Conservation (phyloP, 2,329 filamentous ascomycete genomes). For the Fusarium goolgardi region DNA sequence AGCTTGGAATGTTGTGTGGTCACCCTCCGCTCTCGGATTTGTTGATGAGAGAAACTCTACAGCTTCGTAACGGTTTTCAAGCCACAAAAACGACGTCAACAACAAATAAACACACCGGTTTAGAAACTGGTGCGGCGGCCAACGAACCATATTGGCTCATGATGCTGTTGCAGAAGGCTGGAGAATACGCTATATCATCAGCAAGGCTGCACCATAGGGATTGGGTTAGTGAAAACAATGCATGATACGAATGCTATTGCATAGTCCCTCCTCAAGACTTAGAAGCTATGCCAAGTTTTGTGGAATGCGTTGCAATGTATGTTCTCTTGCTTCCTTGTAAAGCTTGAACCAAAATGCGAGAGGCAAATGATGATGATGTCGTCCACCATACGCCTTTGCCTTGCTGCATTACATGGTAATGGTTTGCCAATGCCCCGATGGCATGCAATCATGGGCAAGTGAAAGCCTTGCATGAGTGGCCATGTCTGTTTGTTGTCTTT, state of each 20-base stretch:
- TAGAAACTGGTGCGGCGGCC: conserved; percentile 24
- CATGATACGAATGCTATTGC: conserved; percentile 33
- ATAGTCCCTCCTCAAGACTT: conserved; percentile 10
- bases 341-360: neutral
- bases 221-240: conserved; percentile 20
- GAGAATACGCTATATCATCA: conserved; percentile 2
- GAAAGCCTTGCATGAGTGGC: conserved; percentile 16
- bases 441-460: conserved; percentile 1
- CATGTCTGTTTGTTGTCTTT: conserved; percentile 21
- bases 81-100: conserved; percentile 28
- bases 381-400: neutral
- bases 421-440: neutral
- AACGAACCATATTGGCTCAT: conserved; percentile 21
- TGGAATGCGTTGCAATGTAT: conserved; percentile 11
- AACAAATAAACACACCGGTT: conserved; percentile 26
- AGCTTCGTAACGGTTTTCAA: conserved; percentile 16
- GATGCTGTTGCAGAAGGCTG: conserved; percentile 15
- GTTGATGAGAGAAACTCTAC: neutral
- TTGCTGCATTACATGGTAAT: neutral
- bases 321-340: neutral
- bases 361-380: neutral
- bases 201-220: neutral
- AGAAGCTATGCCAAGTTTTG: conserved; percentile 7
- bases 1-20: conserved; percentile 10
- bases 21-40: conserved; percentile 2